These are phyloP conservation scores for Schwanniomyces pseudopolymorphus DNA, from an alignment of 805 yeast species.

Conservation along the genomic window DNA sequence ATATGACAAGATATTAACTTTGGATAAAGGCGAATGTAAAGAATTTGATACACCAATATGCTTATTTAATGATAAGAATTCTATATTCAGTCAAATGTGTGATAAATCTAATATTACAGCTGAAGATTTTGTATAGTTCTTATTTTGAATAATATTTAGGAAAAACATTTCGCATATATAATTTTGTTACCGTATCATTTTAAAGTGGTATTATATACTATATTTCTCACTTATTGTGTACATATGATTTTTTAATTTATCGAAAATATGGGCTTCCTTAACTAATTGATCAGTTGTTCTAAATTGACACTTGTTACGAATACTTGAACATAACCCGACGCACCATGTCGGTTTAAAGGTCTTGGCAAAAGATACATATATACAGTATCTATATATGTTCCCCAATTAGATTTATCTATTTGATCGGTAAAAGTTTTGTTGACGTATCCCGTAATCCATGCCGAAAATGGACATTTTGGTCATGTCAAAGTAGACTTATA, in stretches of 20 bases:
- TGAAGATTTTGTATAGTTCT: conserved; percentile 25
- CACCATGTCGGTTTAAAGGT: too few relatives aligned
- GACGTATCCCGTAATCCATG: neutral
- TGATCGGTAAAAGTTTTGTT: neutral
- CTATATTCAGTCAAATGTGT: conserved; percentile 36
- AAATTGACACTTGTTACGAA: too few relatives aligned
- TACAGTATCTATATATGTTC: neutral
- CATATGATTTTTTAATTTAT: too few relatives aligned
- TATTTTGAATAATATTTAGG: too few relatives aligned
- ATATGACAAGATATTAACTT: conserved; percentile 34
- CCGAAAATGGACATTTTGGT: neutral
- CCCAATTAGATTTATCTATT: neutral
- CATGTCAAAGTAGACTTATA: too few relatives aligned
- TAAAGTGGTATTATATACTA: too few relatives aligned
- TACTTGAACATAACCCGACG: too few relatives aligned
- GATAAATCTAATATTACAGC: conserved; percentile 33
- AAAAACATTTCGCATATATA: too few relatives aligned
- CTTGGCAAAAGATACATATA: neutral
- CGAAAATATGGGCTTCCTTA: too few relatives aligned
- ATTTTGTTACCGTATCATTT: too few relatives aligned
- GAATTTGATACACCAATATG: conserved; percentile 36
- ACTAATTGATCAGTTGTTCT: too few relatives aligned
- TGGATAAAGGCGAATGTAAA: conserved; percentile 33
- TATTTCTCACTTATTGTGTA: too few relatives aligned
- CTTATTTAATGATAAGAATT: conserved; percentile 23